Percentiles rank a stretch among this genome's conserved stretches.
These are phyloP conservation scores for Myxozyma melibiosi DNA, from an alignment of 805 yeast genomes.

Conservation along the genomic window DNA sequence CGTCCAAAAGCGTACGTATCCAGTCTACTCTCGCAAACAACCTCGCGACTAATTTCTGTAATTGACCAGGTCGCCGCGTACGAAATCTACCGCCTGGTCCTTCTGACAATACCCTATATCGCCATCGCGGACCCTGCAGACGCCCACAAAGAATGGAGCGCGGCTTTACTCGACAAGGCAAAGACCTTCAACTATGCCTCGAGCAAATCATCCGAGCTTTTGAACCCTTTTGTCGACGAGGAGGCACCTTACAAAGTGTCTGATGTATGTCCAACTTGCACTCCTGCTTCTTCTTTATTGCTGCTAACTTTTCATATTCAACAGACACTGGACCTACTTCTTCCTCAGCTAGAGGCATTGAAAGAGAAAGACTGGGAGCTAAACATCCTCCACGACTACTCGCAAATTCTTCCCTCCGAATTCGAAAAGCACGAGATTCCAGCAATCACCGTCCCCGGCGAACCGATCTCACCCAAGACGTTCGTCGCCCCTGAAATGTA, in stretches of 20 bases:
- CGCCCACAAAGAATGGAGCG: slow-evolving; percentile 4
- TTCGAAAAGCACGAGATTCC: slow-evolving; percentile 8
- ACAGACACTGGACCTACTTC: slow-evolving; percentile 18
- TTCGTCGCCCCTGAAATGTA: slow-evolving; percentile 54
- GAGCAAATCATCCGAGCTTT: slow-evolving; percentile 12
- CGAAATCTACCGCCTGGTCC: slow-evolving; percentile 9
- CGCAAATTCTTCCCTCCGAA: slow-evolving; percentile 34
- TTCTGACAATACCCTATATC: slow-evolving; percentile 26
- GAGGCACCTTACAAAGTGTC: slow-evolving; percentile 26
- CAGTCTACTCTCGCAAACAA: too few species aligned
- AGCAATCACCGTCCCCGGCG: slow-evolving; percentile 39
- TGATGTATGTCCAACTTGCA: slow-evolving; percentile 20
- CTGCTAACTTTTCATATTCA: background rate
- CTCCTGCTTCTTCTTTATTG: background rate
- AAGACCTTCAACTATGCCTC: slow-evolving; percentile 10
- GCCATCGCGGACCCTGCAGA: slow-evolving; percentile 12
- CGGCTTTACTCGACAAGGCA: slow-evolving; percentile 10
- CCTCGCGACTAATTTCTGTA: too few species aligned
- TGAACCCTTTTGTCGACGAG: slow-evolving; percentile 28
- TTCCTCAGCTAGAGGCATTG: slow-evolving; percentile 20
- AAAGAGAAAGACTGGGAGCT: slow-evolving; percentile 26
- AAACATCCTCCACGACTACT: slow-evolving; percentile 42
- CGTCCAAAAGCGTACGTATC: background rate
- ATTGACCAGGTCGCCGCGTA: slow-evolving; percentile 10
- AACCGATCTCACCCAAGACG: background rate